Evolutionary conservation across 2,329 filamentous ascomycete species (phyloP), one percentile per base, ranked within the genome.

Genomic region (Lachnellula cervina): DNA sequence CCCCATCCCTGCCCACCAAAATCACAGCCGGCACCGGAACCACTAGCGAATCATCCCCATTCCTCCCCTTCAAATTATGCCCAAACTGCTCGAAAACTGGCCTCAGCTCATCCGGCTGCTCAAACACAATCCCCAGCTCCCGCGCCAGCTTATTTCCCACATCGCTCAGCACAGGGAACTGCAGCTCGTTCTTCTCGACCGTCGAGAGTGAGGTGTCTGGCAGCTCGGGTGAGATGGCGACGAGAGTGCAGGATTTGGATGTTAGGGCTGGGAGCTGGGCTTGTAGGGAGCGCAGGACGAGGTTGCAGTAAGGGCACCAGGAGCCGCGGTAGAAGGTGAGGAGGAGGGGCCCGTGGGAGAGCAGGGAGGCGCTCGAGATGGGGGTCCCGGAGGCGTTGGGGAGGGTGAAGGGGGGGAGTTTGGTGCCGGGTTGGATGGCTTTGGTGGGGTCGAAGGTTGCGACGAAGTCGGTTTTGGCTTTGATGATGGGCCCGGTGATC

Each of bases 221-320:
- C 16, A 75, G 67, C 56, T 76, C 72, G 0, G 74, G 73, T 0
- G 74, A 70, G 56, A 77, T 68, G 34, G 74, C 74, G 0, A 76
- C 72, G 0, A 77, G 66, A 2, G 70, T 73, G 23, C 74, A 72
- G 13, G 73, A 72, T 23, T 66, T 69, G 13, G 70, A 66, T 43
- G 64, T 51, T 59, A 76, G 71, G 0, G 72, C 68, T 1, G 62
- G 57, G 11, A 75, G 64, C 55, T 68, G 63, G 43, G 67, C 62
- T 55, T 76, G 73, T 0, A 76, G 62, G 19, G 66, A 64, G 5
- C 52, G 63, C 19, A 76, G 63, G 1, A 69, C 68, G 16, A 76
- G 50, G 63, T 76, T 77, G 68, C 75, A 77, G 68, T 68, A 76
- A 1, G 75, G 74, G 55, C 75, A 78, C 75, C 75, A 77, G 51